phyloP scores from a whole-genome alignment of 83 land plant species.

The Diphasiastrum complanatum region DNA sequence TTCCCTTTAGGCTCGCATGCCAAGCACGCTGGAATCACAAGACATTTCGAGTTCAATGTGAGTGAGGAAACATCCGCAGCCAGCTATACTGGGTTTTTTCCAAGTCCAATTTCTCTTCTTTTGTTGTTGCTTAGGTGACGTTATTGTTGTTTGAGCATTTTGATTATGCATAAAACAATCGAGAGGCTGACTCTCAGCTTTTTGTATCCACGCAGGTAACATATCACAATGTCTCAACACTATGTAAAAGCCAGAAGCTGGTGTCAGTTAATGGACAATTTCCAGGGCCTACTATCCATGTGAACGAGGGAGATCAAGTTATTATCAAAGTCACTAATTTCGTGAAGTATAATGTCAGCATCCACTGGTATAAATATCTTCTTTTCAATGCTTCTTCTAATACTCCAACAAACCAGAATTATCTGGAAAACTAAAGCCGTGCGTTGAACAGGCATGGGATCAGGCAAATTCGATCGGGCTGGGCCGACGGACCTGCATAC shows the following conservation, averaged over 20 bases:
- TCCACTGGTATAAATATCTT: constrained; percentile 34
- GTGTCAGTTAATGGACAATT: constrained; percentile 45
- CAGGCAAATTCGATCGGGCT: constrained; percentile 38
- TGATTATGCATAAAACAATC: too few relatives aligned
- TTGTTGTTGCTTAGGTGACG: too few relatives aligned
- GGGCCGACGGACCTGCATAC: constrained; percentile 60
- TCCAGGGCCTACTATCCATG: constrained; percentile 54
- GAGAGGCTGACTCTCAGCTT: too few relatives aligned
- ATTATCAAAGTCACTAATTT: constrained; percentile 47
- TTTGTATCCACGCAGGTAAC: constrained; percentile 49
- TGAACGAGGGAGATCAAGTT: constrained; percentile 51
- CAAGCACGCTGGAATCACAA: too few relatives aligned
- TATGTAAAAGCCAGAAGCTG: constrained; percentile 38
- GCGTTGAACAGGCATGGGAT: constrained; percentile 43
- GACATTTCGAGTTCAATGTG: too few relatives aligned
- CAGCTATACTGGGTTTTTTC: too few relatives aligned
- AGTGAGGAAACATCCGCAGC: too few relatives aligned
- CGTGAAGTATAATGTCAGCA: constrained; percentile 38
- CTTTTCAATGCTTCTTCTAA: background rate
- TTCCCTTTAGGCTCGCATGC: too few relatives aligned
- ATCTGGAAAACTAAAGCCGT: too few relatives aligned
- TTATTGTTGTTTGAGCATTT: too few relatives aligned
- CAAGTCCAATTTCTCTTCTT: too few relatives aligned
- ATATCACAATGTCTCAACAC: constrained; percentile 22
- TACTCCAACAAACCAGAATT: background rate